Base-by-base conservation (phyloP, 352 stramenopile species). In the Peronospora tabacina region DNA sequence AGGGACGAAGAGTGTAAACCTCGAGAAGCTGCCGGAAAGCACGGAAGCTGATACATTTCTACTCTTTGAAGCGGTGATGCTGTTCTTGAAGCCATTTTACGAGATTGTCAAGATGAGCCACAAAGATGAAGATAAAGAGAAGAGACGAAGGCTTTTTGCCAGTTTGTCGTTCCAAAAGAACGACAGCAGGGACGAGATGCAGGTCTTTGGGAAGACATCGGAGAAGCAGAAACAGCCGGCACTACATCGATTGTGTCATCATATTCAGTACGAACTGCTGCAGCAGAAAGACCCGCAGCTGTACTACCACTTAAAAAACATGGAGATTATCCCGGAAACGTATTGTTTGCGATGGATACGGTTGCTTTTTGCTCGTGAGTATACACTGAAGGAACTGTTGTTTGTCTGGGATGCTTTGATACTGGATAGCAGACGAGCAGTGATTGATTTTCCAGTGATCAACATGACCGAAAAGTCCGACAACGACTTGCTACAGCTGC, bases 331-430 rank as follows among this genome's bases (percentile, higher is more conserved):
- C 0, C 82, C 82, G 1, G 77, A 90, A 45, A 90, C 77, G 26
- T 90, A 92, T 56, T 90, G 82, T 22, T 57, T 90, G 13, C 68
- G 82, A 8, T 92, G 82, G 82, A 70, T 90, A 12, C 82, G 82
- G 0, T 65, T 92, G 19, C 43, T 92, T 1, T 80, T 92, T 36
- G 77, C 77, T n/a, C 70, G 82, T 1, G 82, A 92, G 50, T 92
- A 83, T 34, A 60, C 58, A 3, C 67, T 92, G 33, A 59, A 82
- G 8, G 68, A 85, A 19, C 42, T 88, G 2, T 30, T 92, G 10
- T 54, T 54, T 17, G 44, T 92, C 1, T 92, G 81, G 78, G 70
- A 87, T 57, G 76, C 68, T 3, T 76, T 92, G 52, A 80, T 92
- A 40, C 22, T 68, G 29, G 69, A 85, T 26, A 33, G 10, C 1